Evolutionary conservation across 768 basidiomycete species (phyloP), one percentile per base, ranked within the genome.

Genomic region (Hypholoma sublateritium): DNA sequence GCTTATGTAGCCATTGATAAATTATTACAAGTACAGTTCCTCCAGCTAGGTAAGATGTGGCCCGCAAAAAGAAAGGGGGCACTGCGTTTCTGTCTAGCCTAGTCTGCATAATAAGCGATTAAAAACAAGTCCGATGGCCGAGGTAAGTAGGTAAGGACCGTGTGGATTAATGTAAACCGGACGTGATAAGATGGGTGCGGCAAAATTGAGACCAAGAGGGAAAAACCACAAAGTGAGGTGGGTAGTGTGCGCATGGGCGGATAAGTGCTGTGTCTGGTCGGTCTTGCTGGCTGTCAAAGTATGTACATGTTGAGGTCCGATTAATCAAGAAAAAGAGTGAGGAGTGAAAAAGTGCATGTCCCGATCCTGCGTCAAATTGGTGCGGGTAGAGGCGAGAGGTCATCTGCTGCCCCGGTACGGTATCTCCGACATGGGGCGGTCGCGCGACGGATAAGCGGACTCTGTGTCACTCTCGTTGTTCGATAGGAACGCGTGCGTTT

Each of bases 381-480:
- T 17, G 22, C 22, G 37, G 21, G 24, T 16, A 32, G 17, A 16
- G 9, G 28, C 16, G 11, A 16, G 36, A 5, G n/a, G 70, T 68
- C 48, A 69, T 65, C 57, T 67, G 67, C 47, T 71, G 65, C 53
- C 53, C 46, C 72, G 70, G 62, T 77, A 78, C 22, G 79, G 77
- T 3, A 76, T 74, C 64, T 85, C 81, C 46, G 74, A 69, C 84
- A 85, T 85, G 51, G 69, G 48, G 42, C 66, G 72, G 49, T 63
- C 71, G 52, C 63, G 62, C 41, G 57, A 59, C 34, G 64, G 59
- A 28, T 54, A 56, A 12, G 58, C 62, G 21, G 64, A 63, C 61
- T 78, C 78, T 14, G 72, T 57, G 58, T 73, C 76, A 49, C 65
- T 69, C 64, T 57, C 60, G 62, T 34, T 72, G 62, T 34, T 72